Base-by-base conservation (phyloP, 495 filamentous ascomycete genomes). In the Xylaria palmicola region DNA sequence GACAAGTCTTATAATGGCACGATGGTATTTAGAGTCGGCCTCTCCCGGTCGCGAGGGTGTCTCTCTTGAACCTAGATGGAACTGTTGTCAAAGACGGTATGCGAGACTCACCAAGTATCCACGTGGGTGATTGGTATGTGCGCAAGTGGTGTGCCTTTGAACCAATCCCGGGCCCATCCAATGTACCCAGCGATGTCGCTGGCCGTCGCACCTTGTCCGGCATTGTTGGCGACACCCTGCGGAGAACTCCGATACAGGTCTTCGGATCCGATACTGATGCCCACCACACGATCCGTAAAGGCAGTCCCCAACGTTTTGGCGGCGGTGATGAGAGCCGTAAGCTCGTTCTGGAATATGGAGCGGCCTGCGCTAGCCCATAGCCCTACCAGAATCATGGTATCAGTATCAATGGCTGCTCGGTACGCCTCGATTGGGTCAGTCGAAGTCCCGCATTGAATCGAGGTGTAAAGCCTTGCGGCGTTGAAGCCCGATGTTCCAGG, bases 191-290 rank as follows among this genome's bases (percentile, higher is more conserved):
- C 79, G 37, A 90, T 74, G 27, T 73, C 77, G 20, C 76, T 74
- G 10, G 86, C 82, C 20, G 79, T 75, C 22, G 83, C 73, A 63
- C 83, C 84, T 15, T 74, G 56, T 17, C 83, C 84, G 4, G 69
- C 67, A 9, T 71, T 65, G n/a, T 74, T 71, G 7, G 57, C 69
- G 24, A 68, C 49, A 20, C 75, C 75, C n/a, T 79, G 76, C 22
- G 79, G 76, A 3, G 84, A 86, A 75, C 79, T 83, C 52, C 90
- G 84, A 80, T 92, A 93, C 3, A 93, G 3, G 75, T 91, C 88
- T 78, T 93, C 90, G 63, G 84, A 88, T 51, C 90, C 90, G 59
- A 93, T 89, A 30, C 89, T 90, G 74, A 93, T 89, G 74, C 87
- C 90, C 51, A 81, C 82, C 43, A 92, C 79, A 51, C 85, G 79